A percentile compares a stretch with the other conserved stretches of the same genome.
Evolutionary conservation across 768 basidiomycete genomes (phyloP).

Genomic region (Tricholoma hemisulphureum): DNA sequence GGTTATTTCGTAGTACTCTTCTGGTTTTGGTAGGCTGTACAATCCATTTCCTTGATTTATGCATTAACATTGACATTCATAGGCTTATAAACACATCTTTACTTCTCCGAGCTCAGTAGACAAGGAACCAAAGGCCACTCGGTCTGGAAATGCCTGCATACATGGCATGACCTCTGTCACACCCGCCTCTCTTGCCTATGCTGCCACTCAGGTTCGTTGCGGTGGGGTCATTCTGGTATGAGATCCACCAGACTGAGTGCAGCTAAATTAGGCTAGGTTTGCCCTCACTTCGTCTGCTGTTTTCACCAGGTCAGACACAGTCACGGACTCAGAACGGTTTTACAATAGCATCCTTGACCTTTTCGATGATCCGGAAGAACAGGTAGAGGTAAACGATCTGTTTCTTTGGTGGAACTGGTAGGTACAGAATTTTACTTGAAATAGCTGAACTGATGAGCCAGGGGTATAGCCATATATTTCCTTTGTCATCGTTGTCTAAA

Average conservation of each 20-base stretch:
- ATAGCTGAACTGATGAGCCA: not conserved
- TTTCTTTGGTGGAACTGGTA: not conserved
- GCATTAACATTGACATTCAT: not conserved
- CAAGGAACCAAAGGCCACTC: slow-evolving; percentile 1
- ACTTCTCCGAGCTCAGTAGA: slow-evolving; percentile 7
- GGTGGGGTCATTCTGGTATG: too few relatives aligned
- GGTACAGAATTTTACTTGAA: not conserved
- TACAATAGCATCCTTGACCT: not conserved
- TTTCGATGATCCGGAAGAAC: not conserved
- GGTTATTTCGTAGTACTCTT: slow-evolving; percentile 2
- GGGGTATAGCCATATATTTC: not conserved
- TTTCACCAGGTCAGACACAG: not conserved
- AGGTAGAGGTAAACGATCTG: not conserved
- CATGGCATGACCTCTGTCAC: not conserved
- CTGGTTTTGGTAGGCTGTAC: slow-evolving; percentile 6
- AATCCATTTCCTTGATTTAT: not conserved
- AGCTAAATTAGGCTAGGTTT: not conserved
- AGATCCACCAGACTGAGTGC: not conserved
- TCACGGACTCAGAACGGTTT: not conserved
- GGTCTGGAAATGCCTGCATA: slow-evolving; percentile 2
- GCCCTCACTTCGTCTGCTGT: not conserved
- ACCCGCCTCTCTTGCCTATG: not conserved
- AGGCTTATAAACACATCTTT: slow-evolving; percentile 10
- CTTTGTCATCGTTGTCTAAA: not conserved
- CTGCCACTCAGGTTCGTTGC: not conserved